Evolutionary conservation across 2,329 filamentous ascomycete genomes (phyloP).

Genomic region (Monosporascus sp.): DNA sequence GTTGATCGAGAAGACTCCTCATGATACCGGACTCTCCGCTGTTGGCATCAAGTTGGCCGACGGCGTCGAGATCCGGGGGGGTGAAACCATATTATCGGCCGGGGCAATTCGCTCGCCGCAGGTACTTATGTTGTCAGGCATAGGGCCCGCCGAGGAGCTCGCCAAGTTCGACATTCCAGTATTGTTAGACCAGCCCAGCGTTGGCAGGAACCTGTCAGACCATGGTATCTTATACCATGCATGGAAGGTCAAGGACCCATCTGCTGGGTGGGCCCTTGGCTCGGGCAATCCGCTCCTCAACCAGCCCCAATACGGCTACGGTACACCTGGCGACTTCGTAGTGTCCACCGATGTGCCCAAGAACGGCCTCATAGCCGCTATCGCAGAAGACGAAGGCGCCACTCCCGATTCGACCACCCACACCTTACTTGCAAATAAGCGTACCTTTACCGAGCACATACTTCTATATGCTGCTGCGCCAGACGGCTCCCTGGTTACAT

Average conservation of each 20-base stretch:
- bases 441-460: constrained; percentile 10
- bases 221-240: constrained; percentile 23
- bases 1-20: constrained; percentile 3
- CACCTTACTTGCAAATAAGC: constrained; percentile 22
- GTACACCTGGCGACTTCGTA: constrained; percentile 33
- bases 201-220: constrained; percentile 18
- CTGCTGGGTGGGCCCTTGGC: constrained; percentile 26
- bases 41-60: constrained; percentile 6
- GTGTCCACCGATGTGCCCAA: constrained; percentile 22
- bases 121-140: constrained; percentile 24
- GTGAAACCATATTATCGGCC: constrained; percentile 22
- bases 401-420: constrained; percentile 24
- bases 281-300: constrained; percentile 30
- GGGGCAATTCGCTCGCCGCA: constrained; percentile 23
- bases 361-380: constrained; percentile 25
- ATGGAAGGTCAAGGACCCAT: constrained; percentile 28
- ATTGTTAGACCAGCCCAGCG: constrained; percentile 22
- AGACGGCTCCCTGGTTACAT: constrained; percentile 7
- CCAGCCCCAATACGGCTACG: constrained; percentile 30
- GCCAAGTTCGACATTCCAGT: constrained; percentile 27
- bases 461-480: constrained; percentile 7
- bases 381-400: constrained; percentile 29
- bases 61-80: constrained; percentile 18
- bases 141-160: constrained; percentile 21
- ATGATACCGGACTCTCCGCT: neutral